Evolutionary conservation across 495 filamentous ascomycete genomes (phyloP).

Genomic region (Aspergillus diversus): DNA sequence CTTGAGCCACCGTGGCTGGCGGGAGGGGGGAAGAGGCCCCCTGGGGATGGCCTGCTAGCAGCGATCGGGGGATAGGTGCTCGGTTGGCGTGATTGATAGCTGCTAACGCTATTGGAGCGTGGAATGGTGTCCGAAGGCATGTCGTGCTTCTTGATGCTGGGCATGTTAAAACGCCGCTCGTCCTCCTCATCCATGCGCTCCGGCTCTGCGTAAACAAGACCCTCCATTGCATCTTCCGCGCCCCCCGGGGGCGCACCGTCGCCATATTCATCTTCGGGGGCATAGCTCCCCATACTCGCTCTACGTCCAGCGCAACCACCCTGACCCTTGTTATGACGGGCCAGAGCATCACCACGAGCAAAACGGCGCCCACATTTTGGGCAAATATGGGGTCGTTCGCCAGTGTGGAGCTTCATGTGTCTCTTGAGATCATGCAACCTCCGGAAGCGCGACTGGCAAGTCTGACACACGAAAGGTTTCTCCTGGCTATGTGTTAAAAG

Average conservation of each 20-base stretch:
- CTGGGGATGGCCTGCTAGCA: constrained; percentile 46
- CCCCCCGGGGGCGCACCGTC: constrained; percentile 46
- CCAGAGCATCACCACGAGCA: constrained; percentile 91
- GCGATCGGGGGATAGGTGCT: constrained; percentile 81
- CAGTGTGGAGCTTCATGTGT: constrained; percentile 94
- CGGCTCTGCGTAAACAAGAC: constrained; percentile 66
- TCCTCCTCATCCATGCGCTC: constrained; percentile 70
- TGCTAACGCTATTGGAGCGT: constrained; percentile 53
- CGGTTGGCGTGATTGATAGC: constrained; percentile 61
- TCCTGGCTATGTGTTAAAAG: constrained; percentile 97
- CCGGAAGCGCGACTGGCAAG: constrained; percentile 87
- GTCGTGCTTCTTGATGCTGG: constrained; percentile 74
- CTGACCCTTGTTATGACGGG: constrained; percentile 92
- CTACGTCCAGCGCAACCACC: constrained; percentile 92
- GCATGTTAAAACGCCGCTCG: constrained; percentile 62
- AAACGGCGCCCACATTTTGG: constrained; percentile 93
- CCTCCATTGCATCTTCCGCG: constrained; percentile 79
- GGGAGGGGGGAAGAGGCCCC: constrained; percentile 64
- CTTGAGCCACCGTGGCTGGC: constrained; percentile 52
- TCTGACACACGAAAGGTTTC: constrained; percentile 91
- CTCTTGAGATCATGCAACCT: constrained; percentile 94
- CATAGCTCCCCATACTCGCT: constrained; percentile 84
- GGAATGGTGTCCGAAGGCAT: constrained; percentile 41
- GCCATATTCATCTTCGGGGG: constrained; percentile 73
- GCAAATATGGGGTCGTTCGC: constrained; percentile 92